Evolutionary conservation across 306 rosid genomes (phyloP).

Genomic region (Malus fusca): DNA sequence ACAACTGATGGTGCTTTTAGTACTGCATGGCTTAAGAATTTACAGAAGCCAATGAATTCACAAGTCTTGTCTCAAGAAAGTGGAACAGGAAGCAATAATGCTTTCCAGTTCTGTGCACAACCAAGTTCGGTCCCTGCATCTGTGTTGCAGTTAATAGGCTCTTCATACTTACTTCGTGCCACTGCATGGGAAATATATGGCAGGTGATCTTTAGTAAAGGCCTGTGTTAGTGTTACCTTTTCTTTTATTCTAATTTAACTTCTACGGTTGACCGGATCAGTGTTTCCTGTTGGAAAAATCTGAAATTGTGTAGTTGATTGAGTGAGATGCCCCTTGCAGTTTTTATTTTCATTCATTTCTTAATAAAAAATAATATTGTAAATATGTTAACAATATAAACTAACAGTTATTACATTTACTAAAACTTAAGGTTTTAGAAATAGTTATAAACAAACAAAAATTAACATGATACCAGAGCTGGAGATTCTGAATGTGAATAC

Average conservation of each 20-base stretch:
- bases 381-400: not conserved
- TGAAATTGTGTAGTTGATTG: not conserved
- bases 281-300: not conserved
- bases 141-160: constrained; percentile 79
- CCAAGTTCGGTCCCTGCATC: constrained; percentile 89
- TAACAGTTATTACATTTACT: not conserved
- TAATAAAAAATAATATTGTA: not conserved
- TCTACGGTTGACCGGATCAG: not conserved
- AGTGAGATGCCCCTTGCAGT: not conserved
- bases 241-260: constrained; percentile 6
- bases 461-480: not conserved
- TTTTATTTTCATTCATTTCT: not conserved
- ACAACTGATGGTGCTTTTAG: constrained; percentile 79
- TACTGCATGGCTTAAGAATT: constrained; percentile 80
- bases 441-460: not conserved
- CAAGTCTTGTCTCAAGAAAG: constrained; percentile 51
- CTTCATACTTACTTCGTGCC: constrained; percentile 77
- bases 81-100: constrained; percentile 48
- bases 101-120: constrained; percentile 68
- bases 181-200: constrained; percentile 92
- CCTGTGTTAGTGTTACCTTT: not conserved
- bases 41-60: constrained; percentile 71
- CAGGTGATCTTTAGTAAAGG: constrained; percentile 41
- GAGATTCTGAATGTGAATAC: not conserved
- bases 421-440: not conserved